These are phyloP conservation scores for Evernia prunastri DNA, from an alignment of 495 filamentous ascomycete genomes.

Conservation along the genomic window DNA sequence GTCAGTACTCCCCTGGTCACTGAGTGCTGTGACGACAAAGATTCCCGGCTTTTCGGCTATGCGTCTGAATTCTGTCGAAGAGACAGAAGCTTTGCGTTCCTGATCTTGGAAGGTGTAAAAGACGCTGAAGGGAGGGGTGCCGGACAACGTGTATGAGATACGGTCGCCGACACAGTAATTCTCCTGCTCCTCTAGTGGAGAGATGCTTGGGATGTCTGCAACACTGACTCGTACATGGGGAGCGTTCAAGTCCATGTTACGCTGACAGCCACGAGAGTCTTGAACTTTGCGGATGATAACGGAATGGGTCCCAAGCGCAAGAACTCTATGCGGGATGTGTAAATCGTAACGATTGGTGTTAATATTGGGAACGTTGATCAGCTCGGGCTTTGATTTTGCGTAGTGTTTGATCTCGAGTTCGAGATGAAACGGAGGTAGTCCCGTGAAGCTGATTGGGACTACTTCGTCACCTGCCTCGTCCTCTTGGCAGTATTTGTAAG, in stretches of 20 bases:
- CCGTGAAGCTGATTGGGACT: constrained; percentile 76
- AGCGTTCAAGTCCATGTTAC: constrained; percentile 56
- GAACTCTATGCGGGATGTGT: constrained; percentile 70
- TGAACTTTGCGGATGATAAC: constrained; percentile 83
- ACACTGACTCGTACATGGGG: constrained; percentile 79
- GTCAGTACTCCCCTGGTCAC: constrained; percentile 68
- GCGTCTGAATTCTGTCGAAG: constrained; percentile 74
- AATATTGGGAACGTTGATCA: constrained; percentile 70
- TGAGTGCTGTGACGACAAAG: constrained; percentile 77
- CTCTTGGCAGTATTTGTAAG: constrained; percentile 87
- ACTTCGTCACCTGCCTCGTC: constrained; percentile 73
- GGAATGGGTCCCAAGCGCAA: constrained; percentile 77
- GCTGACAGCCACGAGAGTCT: constrained; percentile 76
- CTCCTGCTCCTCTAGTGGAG: constrained; percentile 70
- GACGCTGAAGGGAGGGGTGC: constrained; percentile 82
- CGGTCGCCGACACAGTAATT: constrained; percentile 96
- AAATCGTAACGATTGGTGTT: constrained; percentile 66
- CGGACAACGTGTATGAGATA: constrained; percentile 81
- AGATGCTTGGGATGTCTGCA: constrained; percentile 85
- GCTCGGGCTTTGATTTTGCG: constrained; percentile 68
- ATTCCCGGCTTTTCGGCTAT: constrained; percentile 84
- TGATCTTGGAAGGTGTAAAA: constrained; percentile 81
- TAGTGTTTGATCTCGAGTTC: constrained; percentile 92
- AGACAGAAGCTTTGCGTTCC: constrained; percentile 68
- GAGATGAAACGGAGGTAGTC: constrained; percentile 79